These are phyloP conservation scores for Phytophthora colocasiae DNA, from an alignment of 352 stramenopile species.

Conservation along the genomic window DNA sequence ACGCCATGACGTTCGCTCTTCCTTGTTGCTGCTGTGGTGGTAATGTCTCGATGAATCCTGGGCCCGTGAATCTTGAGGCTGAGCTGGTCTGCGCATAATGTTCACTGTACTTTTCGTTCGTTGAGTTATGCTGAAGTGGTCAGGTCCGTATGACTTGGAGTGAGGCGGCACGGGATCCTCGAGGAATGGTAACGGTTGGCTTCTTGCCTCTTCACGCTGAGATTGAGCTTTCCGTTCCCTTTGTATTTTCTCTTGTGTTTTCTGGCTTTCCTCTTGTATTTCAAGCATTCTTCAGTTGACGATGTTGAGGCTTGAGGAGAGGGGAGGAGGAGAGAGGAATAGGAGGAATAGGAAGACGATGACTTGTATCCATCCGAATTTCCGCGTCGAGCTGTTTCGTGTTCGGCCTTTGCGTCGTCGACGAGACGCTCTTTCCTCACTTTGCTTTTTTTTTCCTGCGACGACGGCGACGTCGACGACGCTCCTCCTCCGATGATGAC, in stretches of 20 bases:
- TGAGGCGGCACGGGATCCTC: conserved; percentile 9
- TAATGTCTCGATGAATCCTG: conserved; percentile 26
- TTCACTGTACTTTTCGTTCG: conserved; percentile 12
- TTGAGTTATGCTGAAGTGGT: conserved; percentile 23
- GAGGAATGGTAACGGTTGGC: conserved; percentile 13
- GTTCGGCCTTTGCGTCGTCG: conserved; percentile 35
- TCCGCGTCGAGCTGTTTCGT: conserved; percentile 32
- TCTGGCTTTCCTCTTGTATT: conserved; percentile 34
- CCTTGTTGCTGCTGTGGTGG: conserved; percentile 27
- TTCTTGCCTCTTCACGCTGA: conserved; percentile 21
- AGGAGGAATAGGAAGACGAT: conserved; percentile 25
- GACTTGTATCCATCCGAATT: conserved; percentile 24
- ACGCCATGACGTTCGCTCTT: conserved; percentile 25
- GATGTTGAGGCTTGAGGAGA: conserved; percentile 31
- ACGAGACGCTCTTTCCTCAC: conserved; percentile 34
- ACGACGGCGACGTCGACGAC: conserved; percentile 28
- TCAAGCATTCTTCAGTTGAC: conserved; percentile 42
- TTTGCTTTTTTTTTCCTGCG: conserved; percentile 30
- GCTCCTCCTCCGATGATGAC: conserved; percentile 32
- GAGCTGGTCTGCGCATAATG: conserved; percentile 15
- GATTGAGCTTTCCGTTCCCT: conserved; percentile 25
- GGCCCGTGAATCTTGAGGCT: conserved; percentile 6
- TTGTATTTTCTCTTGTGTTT: conserved; percentile 45
- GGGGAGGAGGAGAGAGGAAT: conserved; percentile 23
- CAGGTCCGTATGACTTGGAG: conserved; percentile 28